Percentiles rank a stretch among this genome's conserved stretches.
Evolutionary conservation across 768 basidiomycete genomes (phyloP).

Genomic region (Amanita fuliginea): DNA sequence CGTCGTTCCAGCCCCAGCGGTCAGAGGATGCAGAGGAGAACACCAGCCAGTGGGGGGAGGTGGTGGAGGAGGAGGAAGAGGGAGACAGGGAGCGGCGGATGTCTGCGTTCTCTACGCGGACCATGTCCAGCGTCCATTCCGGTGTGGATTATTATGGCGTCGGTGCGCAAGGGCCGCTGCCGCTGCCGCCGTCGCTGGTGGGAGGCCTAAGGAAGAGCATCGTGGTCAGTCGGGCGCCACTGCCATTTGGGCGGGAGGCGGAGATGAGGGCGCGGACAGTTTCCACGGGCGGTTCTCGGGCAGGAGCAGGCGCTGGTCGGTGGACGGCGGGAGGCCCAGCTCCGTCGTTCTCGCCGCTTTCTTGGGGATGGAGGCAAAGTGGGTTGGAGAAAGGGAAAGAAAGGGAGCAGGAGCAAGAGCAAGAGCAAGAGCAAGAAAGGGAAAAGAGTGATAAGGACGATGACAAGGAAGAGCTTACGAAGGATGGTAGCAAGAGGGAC

Average conservation of each 20-base stretch:
- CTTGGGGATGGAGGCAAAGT: background rate
- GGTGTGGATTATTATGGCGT: background rate
- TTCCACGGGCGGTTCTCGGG: background rate
- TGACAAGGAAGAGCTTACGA: background rate
- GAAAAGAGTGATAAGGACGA: background rate
- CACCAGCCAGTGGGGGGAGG: background rate
- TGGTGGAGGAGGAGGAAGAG: too few species aligned
- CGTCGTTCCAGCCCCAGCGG: background rate
- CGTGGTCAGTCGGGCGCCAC: background rate
- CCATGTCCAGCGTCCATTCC: background rate
- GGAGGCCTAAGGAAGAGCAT: background rate
- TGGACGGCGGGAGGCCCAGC: background rate
- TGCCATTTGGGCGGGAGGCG: slow-evolving; percentile 3
- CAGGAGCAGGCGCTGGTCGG: background rate
- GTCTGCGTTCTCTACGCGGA: background rate
- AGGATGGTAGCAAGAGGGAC: background rate
- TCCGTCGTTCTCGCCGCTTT: background rate
- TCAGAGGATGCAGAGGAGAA: background rate
- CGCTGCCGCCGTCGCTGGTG: background rate
- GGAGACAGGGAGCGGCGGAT: background rate
- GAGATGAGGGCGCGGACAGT: slow-evolving; percentile 2
- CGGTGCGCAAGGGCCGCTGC: background rate
- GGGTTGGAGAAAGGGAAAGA: background rate
- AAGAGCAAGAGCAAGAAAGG: background rate
- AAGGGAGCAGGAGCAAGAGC: background rate